These are phyloP conservation scores for Cornus suecica DNA, from an alignment of 148 eudicot species.

Conservation along the genomic window DNA sequence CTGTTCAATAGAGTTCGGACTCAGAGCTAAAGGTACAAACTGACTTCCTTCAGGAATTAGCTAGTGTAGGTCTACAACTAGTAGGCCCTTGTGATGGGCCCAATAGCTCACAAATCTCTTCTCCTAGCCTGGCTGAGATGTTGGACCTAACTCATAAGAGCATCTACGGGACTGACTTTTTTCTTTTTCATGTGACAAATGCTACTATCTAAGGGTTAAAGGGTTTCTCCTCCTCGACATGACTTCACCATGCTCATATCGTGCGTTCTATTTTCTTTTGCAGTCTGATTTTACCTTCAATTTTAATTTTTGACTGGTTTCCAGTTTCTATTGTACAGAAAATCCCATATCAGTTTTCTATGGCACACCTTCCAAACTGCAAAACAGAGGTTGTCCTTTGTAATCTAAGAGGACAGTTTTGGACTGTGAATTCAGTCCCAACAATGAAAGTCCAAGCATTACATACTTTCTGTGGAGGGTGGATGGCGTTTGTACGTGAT, in stretches of 20 bases:
- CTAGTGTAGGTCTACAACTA: not conserved
- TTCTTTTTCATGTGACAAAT: not conserved
- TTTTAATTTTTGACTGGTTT: not conserved
- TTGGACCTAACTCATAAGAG: not conserved
- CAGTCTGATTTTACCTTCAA: not conserved
- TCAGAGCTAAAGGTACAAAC: not conserved
- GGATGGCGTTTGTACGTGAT: slow-evolving; percentile 85
- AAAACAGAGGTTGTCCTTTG: slow-evolving; percentile 59
- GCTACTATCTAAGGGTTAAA: not conserved
- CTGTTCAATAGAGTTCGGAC: not conserved
- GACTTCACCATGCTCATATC: not conserved
- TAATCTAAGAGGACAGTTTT: slow-evolving; percentile 66
- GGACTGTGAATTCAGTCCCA: slow-evolving; percentile 75
- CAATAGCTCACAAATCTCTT: not conserved
- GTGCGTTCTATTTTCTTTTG: not conserved
- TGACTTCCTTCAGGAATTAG: not conserved
- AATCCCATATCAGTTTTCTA: slow-evolving; percentile 67
- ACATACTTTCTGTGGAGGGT: slow-evolving; percentile 84
- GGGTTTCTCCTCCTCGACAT: not conserved
- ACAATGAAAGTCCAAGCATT: slow-evolving; percentile 39
- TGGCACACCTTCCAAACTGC: slow-evolving; percentile 57
- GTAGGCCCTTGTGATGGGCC: not conserved
- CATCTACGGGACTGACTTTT: not conserved
- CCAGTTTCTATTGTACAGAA: slow-evolving; percentile 41
- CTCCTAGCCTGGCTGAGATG: not conserved